phyloP scores from a whole-genome alignment of 768 basidiomycete genomes.

The Russula virescens region DNA sequence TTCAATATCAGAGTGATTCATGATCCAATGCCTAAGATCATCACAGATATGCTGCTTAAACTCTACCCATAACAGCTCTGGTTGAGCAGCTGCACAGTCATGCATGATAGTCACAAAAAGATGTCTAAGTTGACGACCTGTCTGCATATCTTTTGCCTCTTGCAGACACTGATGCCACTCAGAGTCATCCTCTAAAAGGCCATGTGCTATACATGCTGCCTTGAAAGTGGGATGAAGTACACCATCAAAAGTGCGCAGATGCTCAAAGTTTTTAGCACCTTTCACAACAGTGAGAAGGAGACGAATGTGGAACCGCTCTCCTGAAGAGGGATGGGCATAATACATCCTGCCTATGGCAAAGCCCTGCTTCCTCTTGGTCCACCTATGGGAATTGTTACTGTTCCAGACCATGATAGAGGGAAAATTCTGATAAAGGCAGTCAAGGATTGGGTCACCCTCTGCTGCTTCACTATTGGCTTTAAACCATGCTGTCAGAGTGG shows the following conservation, averaged over 20 bases:
- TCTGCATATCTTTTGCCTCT: constrained; percentile 23
- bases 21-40: no score
- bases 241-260: no score
- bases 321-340: background rate
- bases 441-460: constrained; percentile 32
- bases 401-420: constrained; percentile 26
- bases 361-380: constrained; percentile 30
- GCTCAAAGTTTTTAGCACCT: background rate
- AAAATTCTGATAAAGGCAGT: constrained; percentile 32
- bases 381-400: constrained; percentile 24
- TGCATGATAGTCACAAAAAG: constrained; percentile 39
- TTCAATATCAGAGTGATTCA: no score
- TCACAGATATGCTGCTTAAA: no score
- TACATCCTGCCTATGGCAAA: constrained; percentile 15
- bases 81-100: constrained; percentile 29
- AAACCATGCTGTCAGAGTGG: constrained; percentile 33
- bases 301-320: background rate
- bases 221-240: no score
- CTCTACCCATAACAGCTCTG: constrained; percentile 21
- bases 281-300: background rate
- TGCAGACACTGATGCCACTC: constrained; percentile 30
- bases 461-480: constrained; percentile 18
- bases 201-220: no score
- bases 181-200: constrained; percentile 37
- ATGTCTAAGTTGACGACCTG: constrained; percentile 32